phyloP scores from a whole-genome alignment of 2,329 filamentous ascomycete species.

The Hypoxylon sp. region DNA sequence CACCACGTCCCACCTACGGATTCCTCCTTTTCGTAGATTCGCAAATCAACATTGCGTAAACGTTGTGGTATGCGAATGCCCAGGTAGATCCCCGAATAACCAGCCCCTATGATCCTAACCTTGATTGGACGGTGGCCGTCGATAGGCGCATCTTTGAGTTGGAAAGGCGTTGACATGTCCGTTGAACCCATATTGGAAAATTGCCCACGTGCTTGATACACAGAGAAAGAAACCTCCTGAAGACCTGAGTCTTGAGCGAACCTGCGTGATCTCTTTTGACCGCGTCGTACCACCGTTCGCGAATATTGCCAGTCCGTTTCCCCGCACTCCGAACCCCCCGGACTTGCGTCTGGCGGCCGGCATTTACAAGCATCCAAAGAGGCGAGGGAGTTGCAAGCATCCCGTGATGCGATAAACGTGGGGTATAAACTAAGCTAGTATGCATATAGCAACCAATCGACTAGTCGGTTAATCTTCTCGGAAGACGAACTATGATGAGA shows the following conservation, averaged over 20 bases:
- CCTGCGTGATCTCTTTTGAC: background rate
- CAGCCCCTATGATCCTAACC: slow-evolving; percentile 56
- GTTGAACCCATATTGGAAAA: slow-evolving; percentile 30
- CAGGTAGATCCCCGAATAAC: slow-evolving; percentile 56
- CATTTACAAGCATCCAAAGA: slow-evolving; percentile 27
- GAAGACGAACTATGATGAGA: background rate
- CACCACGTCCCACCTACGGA: slow-evolving; percentile 59
- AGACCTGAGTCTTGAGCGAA: slow-evolving; percentile 1
- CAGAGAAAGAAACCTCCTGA: slow-evolving; percentile 1
- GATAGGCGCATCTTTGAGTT: slow-evolving; percentile 50
- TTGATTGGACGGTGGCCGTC: slow-evolving; percentile 54
- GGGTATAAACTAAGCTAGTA: slow-evolving; percentile 25
- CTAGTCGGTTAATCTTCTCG: slow-evolving; percentile 26
- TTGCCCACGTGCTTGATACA: background rate
- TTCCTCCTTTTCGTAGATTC: slow-evolving; percentile 56
- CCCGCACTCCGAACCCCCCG: slow-evolving; percentile 34
- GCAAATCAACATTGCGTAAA: slow-evolving; percentile 54
- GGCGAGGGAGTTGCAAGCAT: slow-evolving; percentile 9
- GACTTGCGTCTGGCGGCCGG: slow-evolving; percentile 13
- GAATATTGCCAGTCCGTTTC: slow-evolving; percentile 18
- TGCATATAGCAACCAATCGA: background rate
- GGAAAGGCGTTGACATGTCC: slow-evolving; percentile 33
- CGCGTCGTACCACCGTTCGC: slow-evolving; percentile 1
- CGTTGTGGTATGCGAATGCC: slow-evolving; percentile 56
- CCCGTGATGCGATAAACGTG: slow-evolving; percentile 16